A percentile compares a stretch with the other conserved stretches of the same genome.
These are phyloP conservation scores for Rhododendron mucronatum DNA, from an alignment of 148 eudicot species.

Conservation along the genomic window DNA sequence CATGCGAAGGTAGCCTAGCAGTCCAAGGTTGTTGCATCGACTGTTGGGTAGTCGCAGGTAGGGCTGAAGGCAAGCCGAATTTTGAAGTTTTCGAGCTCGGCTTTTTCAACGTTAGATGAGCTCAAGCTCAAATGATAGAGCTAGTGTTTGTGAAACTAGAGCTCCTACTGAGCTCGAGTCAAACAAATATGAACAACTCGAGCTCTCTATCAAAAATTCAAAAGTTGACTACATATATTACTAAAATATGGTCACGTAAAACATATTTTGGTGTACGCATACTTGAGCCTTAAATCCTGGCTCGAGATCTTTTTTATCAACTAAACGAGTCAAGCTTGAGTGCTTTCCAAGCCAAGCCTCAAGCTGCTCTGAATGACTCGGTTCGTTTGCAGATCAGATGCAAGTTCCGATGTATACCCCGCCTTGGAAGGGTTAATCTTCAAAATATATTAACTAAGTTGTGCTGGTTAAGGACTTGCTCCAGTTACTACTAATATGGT, in stretches of 20 bases:
- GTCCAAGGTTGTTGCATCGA: not conserved
- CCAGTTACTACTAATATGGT: not conserved
- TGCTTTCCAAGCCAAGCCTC: not conserved
- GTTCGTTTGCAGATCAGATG: not conserved
- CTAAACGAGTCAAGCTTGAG: not conserved
- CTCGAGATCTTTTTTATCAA: not conserved
- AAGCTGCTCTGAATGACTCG: not conserved
- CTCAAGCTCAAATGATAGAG: not conserved
- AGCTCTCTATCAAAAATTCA: not conserved
- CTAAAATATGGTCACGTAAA: not conserved
- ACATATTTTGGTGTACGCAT: not conserved
- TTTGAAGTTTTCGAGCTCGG: not conserved
- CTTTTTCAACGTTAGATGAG: not conserved
- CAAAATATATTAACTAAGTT: not conserved
- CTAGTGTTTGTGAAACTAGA: not conserved
- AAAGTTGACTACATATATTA: not conserved
- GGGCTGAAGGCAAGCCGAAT: not conserved
- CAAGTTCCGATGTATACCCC: not conserved
- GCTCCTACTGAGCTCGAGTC: not conserved
- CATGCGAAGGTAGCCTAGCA: not conserved
- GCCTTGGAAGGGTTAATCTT: not conserved
- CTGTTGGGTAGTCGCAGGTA: not conserved
- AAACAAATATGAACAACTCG: not conserved
- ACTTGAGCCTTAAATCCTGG: not conserved
- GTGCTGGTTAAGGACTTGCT: not conserved